phyloP scores from a whole-genome alignment of 1,139 yeast genomes.

The Pichia norvegensis region DNA sequence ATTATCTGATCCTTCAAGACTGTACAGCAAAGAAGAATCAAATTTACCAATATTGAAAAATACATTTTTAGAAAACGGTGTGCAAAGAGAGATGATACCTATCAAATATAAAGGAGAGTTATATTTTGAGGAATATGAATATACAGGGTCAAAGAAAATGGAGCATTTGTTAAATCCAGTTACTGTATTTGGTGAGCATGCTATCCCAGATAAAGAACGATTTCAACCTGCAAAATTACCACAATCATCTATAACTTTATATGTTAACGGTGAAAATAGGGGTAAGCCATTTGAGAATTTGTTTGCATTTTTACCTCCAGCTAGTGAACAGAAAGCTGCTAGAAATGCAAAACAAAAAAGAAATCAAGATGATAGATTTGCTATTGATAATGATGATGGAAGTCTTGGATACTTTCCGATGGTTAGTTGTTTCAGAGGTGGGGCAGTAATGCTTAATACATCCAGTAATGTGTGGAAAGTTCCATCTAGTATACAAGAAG shows the following conservation, averaged over 20 bases:
- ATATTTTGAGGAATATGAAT: conserved; percentile 83
- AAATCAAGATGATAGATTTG: conserved; percentile 15
- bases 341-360: conserved; percentile 29
- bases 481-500: conserved; percentile 32
- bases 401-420: conserved; percentile 87
- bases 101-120: conserved; percentile 71
- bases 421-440: conserved; percentile 74
- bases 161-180: conserved; percentile 70
- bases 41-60: not conserved
- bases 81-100: conserved; percentile 79
- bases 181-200: conserved; percentile 60
- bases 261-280: conserved; percentile 63
- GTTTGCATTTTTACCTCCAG: conserved; percentile 74
- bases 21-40: not conserved
- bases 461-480: conserved; percentile 54
- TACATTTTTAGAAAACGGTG: conserved; percentile 21
- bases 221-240: conserved; percentile 41
- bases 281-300: conserved; percentile 64
- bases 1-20: conserved; percentile 21
- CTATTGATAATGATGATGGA: conserved; percentile 55
- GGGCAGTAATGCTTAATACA: conserved; percentile 60
- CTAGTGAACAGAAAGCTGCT: conserved; percentile 35
- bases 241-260: conserved; percentile 55
- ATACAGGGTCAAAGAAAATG: conserved; percentile 67
- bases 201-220: conserved; percentile 35